Evolutionary conservation across 106 monocot species (phyloP), one percentile per base, ranked within the genome.

Genomic region (Dendrobium chrysotoxum): DNA sequence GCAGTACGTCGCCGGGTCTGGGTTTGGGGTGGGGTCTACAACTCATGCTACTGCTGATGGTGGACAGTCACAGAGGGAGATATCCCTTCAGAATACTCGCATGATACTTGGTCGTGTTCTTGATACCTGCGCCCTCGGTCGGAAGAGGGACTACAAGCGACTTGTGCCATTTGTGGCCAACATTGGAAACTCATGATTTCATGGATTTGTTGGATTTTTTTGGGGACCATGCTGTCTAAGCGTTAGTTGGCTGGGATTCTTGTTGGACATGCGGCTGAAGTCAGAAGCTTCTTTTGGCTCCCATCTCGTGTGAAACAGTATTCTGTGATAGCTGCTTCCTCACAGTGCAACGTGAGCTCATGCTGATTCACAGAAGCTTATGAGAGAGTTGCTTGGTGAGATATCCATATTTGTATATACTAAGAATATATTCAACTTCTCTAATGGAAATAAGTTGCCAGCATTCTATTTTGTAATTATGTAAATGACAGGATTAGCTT

Each of bases 91-190:
- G 79, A 95, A 93, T 77, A 93, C 95, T 12, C 80, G 95, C 1
- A 79, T 95, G 84, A 84, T 99, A 18, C 91, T 99, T 53, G 99
- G 92, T 0, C 86, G 99, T 58, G 99, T 99, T 75, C 89, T 99
- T 42, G 99, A 99, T 50, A 93, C 90, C 16, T 99, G 95, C 46
- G 82, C 95, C 4, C 89, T 99, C 23, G 95, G 99, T 1, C 82
- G 91, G 46, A 93, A 91, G 78, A 91, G 93, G 79, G 99, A 99
- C 72, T 93, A 93, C 84, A 99, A 95, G 79, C 90, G 99, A 7
- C 91, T 99, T 16, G 95, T 99, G 82, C 99, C 99, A 8, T 99
- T 99, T 72, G 93, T 99, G 76, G 87, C 90, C 17, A 89, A 83
- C 35, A 31, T 31, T 35, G 70, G 70, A 70, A 70, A 31, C 35